Conservation (phyloP, 495 filamentous ascomycete species). For the Chlorociboria aeruginascens region DNA sequence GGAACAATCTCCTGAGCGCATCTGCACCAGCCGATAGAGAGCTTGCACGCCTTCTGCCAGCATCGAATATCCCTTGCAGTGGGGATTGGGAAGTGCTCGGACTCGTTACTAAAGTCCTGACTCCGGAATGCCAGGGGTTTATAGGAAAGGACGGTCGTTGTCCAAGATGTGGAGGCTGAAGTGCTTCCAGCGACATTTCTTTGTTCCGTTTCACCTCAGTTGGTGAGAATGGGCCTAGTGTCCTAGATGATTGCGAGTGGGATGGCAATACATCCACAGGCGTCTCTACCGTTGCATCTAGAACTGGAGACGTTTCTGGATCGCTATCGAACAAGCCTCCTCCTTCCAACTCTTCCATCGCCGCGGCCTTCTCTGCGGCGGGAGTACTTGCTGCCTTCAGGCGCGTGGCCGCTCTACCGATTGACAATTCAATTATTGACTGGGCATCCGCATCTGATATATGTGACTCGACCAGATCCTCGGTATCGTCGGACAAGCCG, state of each 20-base stretch:
- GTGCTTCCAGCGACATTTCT: conserved; percentile 22
- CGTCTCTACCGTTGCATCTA: conserved; percentile 6
- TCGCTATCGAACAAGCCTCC: conserved; percentile 40
- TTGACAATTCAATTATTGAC: conserved; percentile 63
- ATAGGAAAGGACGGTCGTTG: no score
- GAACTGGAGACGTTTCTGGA: conserved; percentile 14
- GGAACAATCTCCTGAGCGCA: conserved; percentile 33
- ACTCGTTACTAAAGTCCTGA: conserved; percentile 30
- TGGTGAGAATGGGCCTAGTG: not conserved
- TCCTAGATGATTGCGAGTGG: not conserved
- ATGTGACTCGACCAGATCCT: conserved; percentile 6
- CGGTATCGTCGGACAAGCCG: conserved; percentile 4
- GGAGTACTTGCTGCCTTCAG: conserved; percentile 61
- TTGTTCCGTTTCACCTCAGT: conserved; percentile 7
- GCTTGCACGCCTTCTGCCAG: conserved; percentile 17
- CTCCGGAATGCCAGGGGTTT: conserved; percentile 25
- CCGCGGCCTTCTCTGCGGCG: conserved; percentile 60
- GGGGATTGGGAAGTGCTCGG: conserved; percentile 21
- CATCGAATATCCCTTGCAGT: conserved; percentile 27
- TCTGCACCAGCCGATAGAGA: conserved; percentile 32
- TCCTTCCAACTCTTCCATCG: conserved; percentile 44
- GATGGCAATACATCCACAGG: no score
- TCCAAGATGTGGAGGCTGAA: conserved; percentile 16
- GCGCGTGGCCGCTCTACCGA: conserved; percentile 58
- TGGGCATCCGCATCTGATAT: conserved; percentile 37